A percentile compares a stretch with the other conserved stretches of the same genome.
These are phyloP conservation scores for Dalechampia spathulata DNA, from an alignment of 441 rosid genomes.

Conservation along the genomic window DNA sequence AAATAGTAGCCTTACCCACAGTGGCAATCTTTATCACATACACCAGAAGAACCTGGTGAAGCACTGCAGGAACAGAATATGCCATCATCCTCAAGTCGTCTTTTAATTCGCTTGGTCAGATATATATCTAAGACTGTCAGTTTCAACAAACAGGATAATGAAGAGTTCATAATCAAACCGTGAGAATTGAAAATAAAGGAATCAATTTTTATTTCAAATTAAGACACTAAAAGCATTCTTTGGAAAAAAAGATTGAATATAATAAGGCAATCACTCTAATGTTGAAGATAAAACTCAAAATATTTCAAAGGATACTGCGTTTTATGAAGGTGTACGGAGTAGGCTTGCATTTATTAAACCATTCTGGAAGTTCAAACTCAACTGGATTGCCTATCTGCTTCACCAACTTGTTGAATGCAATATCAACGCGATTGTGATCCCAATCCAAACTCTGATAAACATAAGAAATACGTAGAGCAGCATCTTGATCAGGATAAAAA, in stretches of 20 bases:
- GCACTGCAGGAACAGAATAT: slow-evolving; percentile 87
- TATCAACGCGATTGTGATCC: slow-evolving; percentile 33
- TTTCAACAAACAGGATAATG: slow-evolving; percentile 28
- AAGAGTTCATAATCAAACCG: too few species aligned
- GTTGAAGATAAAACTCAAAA: not conserved
- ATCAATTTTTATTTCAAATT: too few species aligned
- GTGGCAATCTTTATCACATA: slow-evolving; percentile 86
- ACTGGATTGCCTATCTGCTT: slow-evolving; percentile 51
- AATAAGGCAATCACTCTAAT: too few species aligned
- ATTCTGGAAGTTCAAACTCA: slow-evolving; percentile 88
- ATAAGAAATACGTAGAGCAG: slow-evolving; percentile 1
- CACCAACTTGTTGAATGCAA: slow-evolving; percentile 55
- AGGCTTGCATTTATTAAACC: slow-evolving; percentile 60
- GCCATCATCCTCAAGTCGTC: slow-evolving; percentile 82
- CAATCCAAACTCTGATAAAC: slow-evolving; percentile 42
- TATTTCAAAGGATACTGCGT: slow-evolving; percentile 70
- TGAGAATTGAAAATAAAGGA: too few species aligned
- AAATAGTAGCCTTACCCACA: slow-evolving; percentile 79
- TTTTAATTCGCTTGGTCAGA: slow-evolving; percentile 69
- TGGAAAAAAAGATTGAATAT: too few species aligned
- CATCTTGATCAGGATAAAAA: too few species aligned
- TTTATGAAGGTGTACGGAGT: slow-evolving; percentile 55
- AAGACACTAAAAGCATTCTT: too few species aligned
- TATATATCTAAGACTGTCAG: slow-evolving; percentile 64
- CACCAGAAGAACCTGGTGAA: slow-evolving; percentile 54